Percentiles rank a stretch among this genome's conserved stretches.
Conservation (phyloP, 1,139 yeast genomes). For the Sugiyamaella castrensis region DNA sequence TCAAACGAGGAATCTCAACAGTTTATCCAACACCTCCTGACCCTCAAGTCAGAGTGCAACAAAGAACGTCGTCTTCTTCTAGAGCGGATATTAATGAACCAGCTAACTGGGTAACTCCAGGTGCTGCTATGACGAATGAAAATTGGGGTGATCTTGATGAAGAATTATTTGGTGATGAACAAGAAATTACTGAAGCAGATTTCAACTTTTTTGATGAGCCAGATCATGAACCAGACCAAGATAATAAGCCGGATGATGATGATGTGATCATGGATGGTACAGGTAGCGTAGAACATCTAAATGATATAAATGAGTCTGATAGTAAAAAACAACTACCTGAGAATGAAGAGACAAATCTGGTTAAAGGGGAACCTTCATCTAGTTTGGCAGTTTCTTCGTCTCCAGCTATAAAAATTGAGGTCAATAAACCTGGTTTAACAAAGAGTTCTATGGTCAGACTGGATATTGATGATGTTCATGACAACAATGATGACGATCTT, state of each 20-base stretch:
- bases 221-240: conserved; percentile 16
- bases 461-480: conserved; percentile 6
- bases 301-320: no score
- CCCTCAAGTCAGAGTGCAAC: conserved; percentile 26
- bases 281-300: no score
- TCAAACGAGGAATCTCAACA: conserved; percentile 13
- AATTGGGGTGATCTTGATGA: conserved; percentile 43
- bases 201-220: conserved; percentile 44
- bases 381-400: no score
- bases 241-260: no score
- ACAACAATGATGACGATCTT: neutral
- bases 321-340: no score
- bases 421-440: neutral
- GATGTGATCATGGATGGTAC: no score
- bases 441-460: conserved; percentile 9
- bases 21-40: conserved; percentile 42
- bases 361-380: no score
- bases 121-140: conserved; percentile 25
- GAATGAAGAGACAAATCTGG: no score
- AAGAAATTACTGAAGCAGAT: conserved; percentile 42
- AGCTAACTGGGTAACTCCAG: conserved; percentile 31
- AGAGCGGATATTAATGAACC: conserved; percentile 30
- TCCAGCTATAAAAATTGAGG: no score
- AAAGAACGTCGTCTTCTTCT: conserved; percentile 21
- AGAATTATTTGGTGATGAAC: conserved; percentile 44